phyloP scores from a whole-genome alignment of 208 protist species.

The Leishmania aethiopica region DNA sequence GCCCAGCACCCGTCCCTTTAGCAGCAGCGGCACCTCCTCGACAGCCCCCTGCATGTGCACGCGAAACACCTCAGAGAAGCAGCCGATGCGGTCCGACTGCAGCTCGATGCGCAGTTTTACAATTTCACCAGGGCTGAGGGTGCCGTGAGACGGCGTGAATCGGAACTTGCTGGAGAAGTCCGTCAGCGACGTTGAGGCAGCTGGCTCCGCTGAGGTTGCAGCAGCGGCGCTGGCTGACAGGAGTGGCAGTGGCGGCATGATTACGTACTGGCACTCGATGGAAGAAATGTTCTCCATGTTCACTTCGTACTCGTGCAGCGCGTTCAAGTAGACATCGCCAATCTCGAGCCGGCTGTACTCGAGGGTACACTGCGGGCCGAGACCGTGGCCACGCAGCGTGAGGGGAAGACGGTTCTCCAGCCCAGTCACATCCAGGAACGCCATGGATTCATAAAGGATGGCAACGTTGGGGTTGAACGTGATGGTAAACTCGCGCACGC shows the following conservation, averaged over 20 bases:
- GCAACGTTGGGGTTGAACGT: slow-evolving; percentile 91
- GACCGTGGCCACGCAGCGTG: slow-evolving; percentile 69
- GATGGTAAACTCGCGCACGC: slow-evolving; percentile 83
- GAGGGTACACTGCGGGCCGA: slow-evolving; percentile 92
- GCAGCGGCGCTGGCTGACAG: neutral
- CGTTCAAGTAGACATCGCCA: slow-evolving; percentile 95
- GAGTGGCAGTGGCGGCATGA: slow-evolving; percentile 51
- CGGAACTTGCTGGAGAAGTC: slow-evolving; percentile 60
- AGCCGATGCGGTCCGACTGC: slow-evolving; percentile 87
- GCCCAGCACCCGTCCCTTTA: slow-evolving; percentile 92
- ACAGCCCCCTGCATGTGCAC: slow-evolving; percentile 87
- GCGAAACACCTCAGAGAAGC: slow-evolving; percentile 88
- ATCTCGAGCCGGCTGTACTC: slow-evolving; percentile 90
- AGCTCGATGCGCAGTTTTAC: slow-evolving; percentile 79
- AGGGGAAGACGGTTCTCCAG: slow-evolving; percentile 75
- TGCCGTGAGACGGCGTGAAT: slow-evolving; percentile 80
- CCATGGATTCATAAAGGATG: slow-evolving; percentile 61
- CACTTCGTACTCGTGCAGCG: slow-evolving; percentile 91
- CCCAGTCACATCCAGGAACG: slow-evolving; percentile 89
- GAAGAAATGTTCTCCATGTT: slow-evolving; percentile 89
- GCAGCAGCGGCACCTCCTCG: slow-evolving; percentile 75
- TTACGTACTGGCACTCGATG: slow-evolving; percentile 89
- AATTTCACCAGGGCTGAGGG: slow-evolving; percentile 66
- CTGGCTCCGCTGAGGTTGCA: neutral
- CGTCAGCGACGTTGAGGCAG: neutral